Percentiles rank a stretch among this genome's conserved stretches.
Conservation (phyloP, 2,329 filamentous ascomycete genomes). For the Phialophora chinensis region DNA sequence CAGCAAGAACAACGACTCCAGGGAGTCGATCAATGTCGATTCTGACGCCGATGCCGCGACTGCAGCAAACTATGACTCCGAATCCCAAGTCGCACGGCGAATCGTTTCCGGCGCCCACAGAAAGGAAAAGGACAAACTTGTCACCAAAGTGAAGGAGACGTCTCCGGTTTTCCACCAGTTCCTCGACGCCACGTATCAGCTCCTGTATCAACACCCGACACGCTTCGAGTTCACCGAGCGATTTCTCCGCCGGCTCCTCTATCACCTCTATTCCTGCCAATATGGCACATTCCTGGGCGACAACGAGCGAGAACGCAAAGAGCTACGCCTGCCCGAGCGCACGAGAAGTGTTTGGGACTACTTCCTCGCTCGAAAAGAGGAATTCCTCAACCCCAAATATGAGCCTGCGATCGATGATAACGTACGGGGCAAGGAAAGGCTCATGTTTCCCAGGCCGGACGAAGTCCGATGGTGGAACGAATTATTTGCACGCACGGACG, state of each 20-base stretch:
- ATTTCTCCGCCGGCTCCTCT: slow-evolving; percentile 85
- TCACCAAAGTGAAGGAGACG: slow-evolving; percentile 85
- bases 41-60: slow-evolving; percentile 66
- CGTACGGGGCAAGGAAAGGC: slow-evolving; percentile 76
- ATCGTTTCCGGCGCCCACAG: slow-evolving; percentile 43
- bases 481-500: slow-evolving; percentile 81
- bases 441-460: slow-evolving; percentile 77
- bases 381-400: slow-evolving; percentile 84
- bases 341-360: slow-evolving; percentile 96
- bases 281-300: slow-evolving; percentile 98
- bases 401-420: slow-evolving; percentile 77
- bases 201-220: slow-evolving; percentile 81
- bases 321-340: slow-evolving; percentile 69
- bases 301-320: slow-evolving; percentile 83
- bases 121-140: slow-evolving; percentile 62
- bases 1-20: slow-evolving; percentile 60
- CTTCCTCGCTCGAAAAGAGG: slow-evolving; percentile 77
- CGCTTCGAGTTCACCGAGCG: slow-evolving; percentile 97
- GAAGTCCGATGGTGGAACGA: slow-evolving; percentile 95
- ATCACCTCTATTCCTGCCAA: slow-evolving; percentile 94
- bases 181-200: slow-evolving; percentile 89
- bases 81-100: slow-evolving; percentile 46
- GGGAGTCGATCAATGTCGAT: slow-evolving; percentile 60
- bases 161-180: slow-evolving; percentile 98
- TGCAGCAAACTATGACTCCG: slow-evolving; percentile 57